These are phyloP conservation scores for Nicotiana noctiflora DNA, from an alignment of 257 asterid genomes.

Conservation along the genomic window DNA sequence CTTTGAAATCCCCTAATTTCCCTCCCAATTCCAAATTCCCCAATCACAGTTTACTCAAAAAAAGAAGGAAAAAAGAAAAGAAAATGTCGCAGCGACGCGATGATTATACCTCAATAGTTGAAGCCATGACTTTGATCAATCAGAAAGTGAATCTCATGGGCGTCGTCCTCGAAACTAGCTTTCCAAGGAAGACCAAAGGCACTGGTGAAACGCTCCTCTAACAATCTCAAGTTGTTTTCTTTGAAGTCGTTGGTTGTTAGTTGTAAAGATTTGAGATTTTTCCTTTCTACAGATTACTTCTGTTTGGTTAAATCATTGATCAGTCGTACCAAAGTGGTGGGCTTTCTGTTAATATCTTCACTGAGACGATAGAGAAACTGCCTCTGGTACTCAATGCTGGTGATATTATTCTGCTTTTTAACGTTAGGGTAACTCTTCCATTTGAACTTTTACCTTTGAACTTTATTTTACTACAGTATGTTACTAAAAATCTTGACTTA, in stretches of 20 bases:
- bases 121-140: conserved; percentile 42
- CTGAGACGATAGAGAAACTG: conserved; percentile 47
- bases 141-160: conserved; percentile 60
- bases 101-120: conserved; percentile 18
- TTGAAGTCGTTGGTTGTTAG: background rate
- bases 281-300: conserved; percentile 37
- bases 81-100: background rate
- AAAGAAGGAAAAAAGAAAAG: no score
- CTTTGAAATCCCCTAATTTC: no score
- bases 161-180: conserved; percentile 33
- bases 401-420: conserved; percentile 46
- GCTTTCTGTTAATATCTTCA: conserved; percentile 36
- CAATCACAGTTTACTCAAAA: no score
- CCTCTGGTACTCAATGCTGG: conserved; percentile 52
- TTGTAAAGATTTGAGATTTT: background rate
- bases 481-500: background rate
- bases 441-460: background rate
- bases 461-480: background rate
- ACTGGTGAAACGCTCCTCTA: conserved; percentile 32
- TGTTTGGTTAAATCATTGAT: conserved; percentile 45
- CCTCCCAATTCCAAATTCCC: no score
- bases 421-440: conserved; percentile 37
- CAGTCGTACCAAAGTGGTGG: conserved; percentile 43
- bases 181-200: conserved; percentile 50
- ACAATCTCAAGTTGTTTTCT: background rate